These are phyloP conservation scores for Forsythia viridissima DNA, from an alignment of 257 asterid genomes.

Conservation along the genomic window DNA sequence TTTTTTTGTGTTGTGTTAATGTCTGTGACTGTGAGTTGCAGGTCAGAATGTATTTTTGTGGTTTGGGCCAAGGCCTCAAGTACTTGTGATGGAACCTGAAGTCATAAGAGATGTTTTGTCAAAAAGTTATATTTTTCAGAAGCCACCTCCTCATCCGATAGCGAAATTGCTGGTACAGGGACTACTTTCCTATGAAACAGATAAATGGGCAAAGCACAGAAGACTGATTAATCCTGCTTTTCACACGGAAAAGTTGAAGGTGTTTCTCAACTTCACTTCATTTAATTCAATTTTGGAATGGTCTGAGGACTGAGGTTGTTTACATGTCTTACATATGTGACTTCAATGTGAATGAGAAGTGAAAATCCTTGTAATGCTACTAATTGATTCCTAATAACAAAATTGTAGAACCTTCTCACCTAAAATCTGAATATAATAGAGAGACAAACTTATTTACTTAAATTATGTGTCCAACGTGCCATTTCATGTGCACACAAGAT, in stretches of 20 bases:
- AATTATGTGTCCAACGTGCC: background rate
- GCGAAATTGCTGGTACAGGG: conserved; percentile 33
- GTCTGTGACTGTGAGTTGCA: conserved; percentile 1
- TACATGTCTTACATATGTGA: too few relatives aligned
- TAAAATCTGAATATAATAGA: too few relatives aligned
- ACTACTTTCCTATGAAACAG: conserved; percentile 25
- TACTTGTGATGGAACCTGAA: conserved; percentile 33
- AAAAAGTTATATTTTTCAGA: conserved; percentile 34
- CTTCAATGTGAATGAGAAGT: too few relatives aligned
- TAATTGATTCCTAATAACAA: too few relatives aligned
- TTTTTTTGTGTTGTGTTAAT: background rate
- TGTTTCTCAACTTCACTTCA: background rate
- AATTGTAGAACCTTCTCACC: too few relatives aligned
- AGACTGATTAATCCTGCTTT: conserved; percentile 47
- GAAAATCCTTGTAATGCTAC: background rate
- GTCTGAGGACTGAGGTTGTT: too few relatives aligned
- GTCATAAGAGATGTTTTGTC: conserved; percentile 38
- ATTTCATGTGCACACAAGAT: too few relatives aligned
- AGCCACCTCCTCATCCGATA: conserved; percentile 22
- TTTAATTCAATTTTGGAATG: too few relatives aligned
- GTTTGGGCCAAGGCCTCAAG: conserved; percentile 37
- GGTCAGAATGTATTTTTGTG: conserved; percentile 33
- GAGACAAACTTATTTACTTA: background rate
- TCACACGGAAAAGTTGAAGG: conserved; percentile 45
- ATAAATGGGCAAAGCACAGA: conserved; percentile 55